A percentile compares a stretch with the other conserved stretches of the same genome.
phyloP scores from a whole-genome alignment of 331 rosid species.

The Quercus lobata region DNA sequence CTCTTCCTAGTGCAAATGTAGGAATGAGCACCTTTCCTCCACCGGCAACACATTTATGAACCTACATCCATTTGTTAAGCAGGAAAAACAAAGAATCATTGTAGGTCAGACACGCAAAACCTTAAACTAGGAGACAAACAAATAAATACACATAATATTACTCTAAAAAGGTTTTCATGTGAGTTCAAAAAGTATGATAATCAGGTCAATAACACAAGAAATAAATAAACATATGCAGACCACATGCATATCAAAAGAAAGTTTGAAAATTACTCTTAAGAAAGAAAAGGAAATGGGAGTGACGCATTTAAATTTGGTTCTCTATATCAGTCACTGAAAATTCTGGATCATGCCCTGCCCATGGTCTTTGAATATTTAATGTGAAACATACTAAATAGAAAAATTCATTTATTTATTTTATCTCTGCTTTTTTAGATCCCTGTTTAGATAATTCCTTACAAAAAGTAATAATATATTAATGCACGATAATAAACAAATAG shows the following conservation, averaged over 20 bases:
- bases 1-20: conserved; percentile 92
- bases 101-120: not conserved
- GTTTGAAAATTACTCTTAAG: not conserved
- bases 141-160: not conserved
- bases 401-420: not conserved
- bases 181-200: not conserved
- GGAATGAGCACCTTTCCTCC: conserved; percentile 99
- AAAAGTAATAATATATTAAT: not conserved
- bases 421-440: not conserved
- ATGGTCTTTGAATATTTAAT: not conserved
- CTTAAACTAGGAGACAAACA: not conserved
- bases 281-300: not conserved
- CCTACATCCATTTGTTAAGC: conserved; percentile 39
- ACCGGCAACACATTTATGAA: conserved; percentile 69
- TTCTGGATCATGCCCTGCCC: not conserved
- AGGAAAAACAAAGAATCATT: not conserved
- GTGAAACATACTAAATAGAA: not conserved
- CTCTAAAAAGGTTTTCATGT: not conserved
- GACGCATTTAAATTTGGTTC: not conserved
- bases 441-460: not conserved
- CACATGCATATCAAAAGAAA: not conserved
- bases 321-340: not conserved
- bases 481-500: not conserved
- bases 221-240: not conserved
- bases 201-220: not conserved